These are phyloP conservation scores for Russula virescens DNA, from an alignment of 768 basidiomycete species.

Conservation along the genomic window DNA sequence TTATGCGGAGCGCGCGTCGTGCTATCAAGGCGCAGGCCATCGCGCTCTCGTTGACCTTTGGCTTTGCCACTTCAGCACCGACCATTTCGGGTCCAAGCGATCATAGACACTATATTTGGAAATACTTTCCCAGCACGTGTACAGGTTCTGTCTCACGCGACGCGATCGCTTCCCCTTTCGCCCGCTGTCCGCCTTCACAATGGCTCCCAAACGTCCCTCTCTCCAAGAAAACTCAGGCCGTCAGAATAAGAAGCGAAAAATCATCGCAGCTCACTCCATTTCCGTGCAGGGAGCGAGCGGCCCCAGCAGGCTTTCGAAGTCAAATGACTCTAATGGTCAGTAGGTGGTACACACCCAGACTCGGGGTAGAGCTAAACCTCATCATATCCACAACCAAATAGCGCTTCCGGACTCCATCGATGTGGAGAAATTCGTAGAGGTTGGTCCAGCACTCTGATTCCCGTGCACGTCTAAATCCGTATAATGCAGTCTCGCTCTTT, in stretches of 20 bases:
- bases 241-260: constrained; percentile 66
- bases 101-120: neutral
- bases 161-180: neutral
- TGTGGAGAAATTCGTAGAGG: constrained; percentile 86
- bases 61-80: neutral
- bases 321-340: constrained; percentile 39
- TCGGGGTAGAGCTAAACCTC: neutral
- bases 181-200: constrained; percentile 24
- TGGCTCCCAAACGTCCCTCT: constrained; percentile 41
- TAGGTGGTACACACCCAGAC: neutral
- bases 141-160: neutral
- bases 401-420: constrained; percentile 71
- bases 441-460: constrained; percentile 28
- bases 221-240: constrained; percentile 33
- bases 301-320: constrained; percentile 39
- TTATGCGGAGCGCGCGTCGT: constrained; percentile 3
- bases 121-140: constrained; percentile 21
- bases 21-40: constrained; percentile 25
- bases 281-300: constrained; percentile 47
- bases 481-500: constrained; percentile 67
- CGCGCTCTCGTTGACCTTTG: constrained; percentile 5
- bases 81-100: constrained; percentile 9
- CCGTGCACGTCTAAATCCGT: neutral
- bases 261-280: constrained; percentile 60
- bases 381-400: constrained; percentile 31